Evolutionary conservation across 2,329 filamentous ascomycete species (phyloP).

Genomic region (Calonectria pauciramosa): DNA sequence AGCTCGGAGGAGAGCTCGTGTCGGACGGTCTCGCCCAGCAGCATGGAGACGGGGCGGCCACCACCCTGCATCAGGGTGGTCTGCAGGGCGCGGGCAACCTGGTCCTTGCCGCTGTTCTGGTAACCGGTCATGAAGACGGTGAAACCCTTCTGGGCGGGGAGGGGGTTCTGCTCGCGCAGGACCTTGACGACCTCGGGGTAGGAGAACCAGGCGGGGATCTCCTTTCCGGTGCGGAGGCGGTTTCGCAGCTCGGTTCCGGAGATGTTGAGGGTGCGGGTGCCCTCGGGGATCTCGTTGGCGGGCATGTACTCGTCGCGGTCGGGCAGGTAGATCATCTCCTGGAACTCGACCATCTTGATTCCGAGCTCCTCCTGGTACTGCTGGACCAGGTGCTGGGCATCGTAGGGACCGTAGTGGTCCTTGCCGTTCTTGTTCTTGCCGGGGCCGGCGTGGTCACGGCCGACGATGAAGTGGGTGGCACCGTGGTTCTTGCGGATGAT

Average conservation of each 20-base stretch:
- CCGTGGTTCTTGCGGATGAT: constrained; percentile 99
- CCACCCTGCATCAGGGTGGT: constrained; percentile 98
- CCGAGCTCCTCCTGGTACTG: constrained; percentile 97
- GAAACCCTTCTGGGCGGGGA: constrained; percentile 93
- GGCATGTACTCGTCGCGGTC: constrained; percentile 97
- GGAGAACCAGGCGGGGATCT: constrained; percentile 99
- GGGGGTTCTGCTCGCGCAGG: constrained; percentile 94
- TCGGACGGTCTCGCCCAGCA: constrained; percentile 96
- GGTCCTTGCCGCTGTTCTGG: constrained; percentile 97
- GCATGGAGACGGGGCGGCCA: constrained; percentile 91
- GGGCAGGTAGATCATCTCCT: constrained; percentile 99
- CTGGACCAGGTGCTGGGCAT: constrained; percentile 95
- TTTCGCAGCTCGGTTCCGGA: constrained; percentile 91
- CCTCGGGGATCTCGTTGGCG: constrained; percentile 87
- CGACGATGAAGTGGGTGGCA: constrained; percentile 98
- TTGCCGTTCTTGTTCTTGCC: constrained; percentile 98
- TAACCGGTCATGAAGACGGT: constrained; percentile 98
- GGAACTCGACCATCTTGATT: constrained; percentile 99
- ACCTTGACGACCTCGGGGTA: constrained; percentile 99
- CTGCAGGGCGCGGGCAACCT: constrained; percentile 94
- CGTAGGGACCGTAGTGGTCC: constrained; percentile 98
- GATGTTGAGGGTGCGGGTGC: constrained; percentile 89
- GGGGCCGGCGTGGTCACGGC: constrained; percentile 96
- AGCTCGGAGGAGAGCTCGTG: constrained; percentile 94
- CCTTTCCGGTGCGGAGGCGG: constrained; percentile 89